Percentiles rank a stretch among this genome's conserved stretches.
These are phyloP conservation scores for Colletotrichum liriopes DNA, from an alignment of 2,329 filamentous ascomycete species.

Conservation along the genomic window DNA sequence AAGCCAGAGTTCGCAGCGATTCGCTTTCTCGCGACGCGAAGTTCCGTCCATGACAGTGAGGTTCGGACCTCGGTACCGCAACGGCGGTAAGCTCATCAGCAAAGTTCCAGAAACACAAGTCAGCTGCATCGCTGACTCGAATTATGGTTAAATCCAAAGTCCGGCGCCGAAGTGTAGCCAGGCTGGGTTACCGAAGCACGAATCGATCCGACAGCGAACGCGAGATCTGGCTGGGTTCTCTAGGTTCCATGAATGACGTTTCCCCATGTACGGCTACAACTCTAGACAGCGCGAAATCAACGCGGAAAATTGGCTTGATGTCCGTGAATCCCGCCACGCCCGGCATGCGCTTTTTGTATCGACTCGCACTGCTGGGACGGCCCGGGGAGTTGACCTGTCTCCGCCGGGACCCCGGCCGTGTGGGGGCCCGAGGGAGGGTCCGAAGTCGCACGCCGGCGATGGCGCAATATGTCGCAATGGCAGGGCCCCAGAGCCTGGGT, in stretches of 20 bases:
- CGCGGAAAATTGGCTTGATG: no score
- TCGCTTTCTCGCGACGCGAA: slow-evolving; percentile 35
- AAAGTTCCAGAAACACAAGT: slow-evolving; percentile 27
- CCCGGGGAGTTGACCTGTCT: slow-evolving; percentile 13
- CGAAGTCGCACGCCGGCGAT: slow-evolving; percentile 34
- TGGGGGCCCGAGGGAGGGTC: slow-evolving; percentile 24
- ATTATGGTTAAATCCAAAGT: neutral
- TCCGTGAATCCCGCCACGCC: neutral
- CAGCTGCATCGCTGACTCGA: slow-evolving; percentile 25
- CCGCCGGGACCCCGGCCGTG: slow-evolving; percentile 17
- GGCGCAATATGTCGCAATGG: slow-evolving; percentile 40
- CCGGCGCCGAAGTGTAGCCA: slow-evolving; percentile 14
- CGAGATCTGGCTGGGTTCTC: neutral
- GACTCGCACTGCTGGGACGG: neutral
- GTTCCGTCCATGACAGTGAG: neutral
- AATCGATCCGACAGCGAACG: neutral
- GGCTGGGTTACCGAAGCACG: neutral
- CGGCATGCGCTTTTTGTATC: neutral
- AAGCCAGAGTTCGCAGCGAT: neutral
- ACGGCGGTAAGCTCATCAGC: slow-evolving; percentile 15
- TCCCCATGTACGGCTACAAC: no score
- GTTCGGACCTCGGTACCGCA: slow-evolving; percentile 19
- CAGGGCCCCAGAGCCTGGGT: slow-evolving; percentile 30
- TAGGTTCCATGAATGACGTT: neutral
- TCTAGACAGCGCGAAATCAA: neutral